phyloP scores from a whole-genome alignment of 176 grass and related monocot genomes.

The Urochloa ruziziensis region DNA sequence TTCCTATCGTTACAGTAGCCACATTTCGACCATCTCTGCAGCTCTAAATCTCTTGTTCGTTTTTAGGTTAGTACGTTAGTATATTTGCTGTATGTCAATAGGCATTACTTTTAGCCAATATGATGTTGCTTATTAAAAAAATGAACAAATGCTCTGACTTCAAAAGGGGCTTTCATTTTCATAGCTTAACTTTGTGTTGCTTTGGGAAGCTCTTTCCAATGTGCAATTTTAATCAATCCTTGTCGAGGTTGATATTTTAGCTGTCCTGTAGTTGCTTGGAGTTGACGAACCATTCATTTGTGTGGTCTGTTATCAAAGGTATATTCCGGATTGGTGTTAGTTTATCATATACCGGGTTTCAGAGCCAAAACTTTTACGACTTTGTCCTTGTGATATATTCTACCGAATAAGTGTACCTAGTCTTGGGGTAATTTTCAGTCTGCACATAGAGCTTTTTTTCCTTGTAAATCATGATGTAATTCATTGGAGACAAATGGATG shows the following conservation, averaged over 20 bases:
- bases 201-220: background rate
- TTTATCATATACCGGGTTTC: background rate
- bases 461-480: background rate
- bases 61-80: background rate
- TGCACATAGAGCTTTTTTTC: background rate
- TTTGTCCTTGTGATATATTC: background rate
- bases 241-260: background rate
- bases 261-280: background rate
- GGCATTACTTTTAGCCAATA: background rate
- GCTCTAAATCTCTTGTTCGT: background rate
- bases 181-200: background rate
- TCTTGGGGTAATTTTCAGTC: background rate
- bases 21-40: background rate
- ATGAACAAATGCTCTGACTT: background rate
- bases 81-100: background rate
- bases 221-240: slow-evolving; percentile 6
- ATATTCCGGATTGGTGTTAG: background rate
- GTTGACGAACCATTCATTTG: background rate
- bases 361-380: background rate
- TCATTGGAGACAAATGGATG: slow-evolving; percentile 6
- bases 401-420: background rate
- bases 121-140: background rate
- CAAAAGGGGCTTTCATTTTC: background rate
- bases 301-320: background rate
- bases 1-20: background rate